These are phyloP conservation scores for Cymbopogon citratus DNA, from an alignment of 176 grass and related monocot species.

Conservation along the genomic window DNA sequence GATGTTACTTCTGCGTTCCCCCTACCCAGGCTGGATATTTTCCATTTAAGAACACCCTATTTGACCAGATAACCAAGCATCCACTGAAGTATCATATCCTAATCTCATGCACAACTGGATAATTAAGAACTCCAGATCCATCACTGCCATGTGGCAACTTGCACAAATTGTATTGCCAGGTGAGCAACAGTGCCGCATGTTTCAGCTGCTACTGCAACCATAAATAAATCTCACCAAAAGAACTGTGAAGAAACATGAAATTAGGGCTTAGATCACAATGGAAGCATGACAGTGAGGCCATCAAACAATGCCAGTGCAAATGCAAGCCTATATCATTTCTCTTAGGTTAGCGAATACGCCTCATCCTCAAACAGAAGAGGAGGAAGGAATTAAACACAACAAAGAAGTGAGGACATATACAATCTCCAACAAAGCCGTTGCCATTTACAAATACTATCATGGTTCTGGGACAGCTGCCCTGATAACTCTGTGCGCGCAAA, in stretches of 20 bases:
- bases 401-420: conserved; percentile 32
- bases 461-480: neutral
- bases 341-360: conserved; percentile 16
- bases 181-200: neutral
- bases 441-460: conserved; percentile 26
- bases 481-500: neutral
- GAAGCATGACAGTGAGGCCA: conserved; percentile 12
- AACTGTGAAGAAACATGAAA: neutral
- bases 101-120: neutral
- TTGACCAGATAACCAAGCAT: neutral
- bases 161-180: neutral
- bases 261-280: neutral
- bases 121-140: neutral
- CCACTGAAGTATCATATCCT: neutral
- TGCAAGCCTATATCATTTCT: conserved; percentile 30
- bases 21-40: conserved; percentile 6
- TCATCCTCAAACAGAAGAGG: conserved; percentile 7
- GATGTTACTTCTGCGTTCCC: neutral
- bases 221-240: neutral
- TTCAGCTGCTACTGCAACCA: neutral
- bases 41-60: neutral
- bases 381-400: conserved; percentile 8
- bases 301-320: conserved; percentile 9
- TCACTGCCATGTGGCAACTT: neutral
- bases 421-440: conserved; percentile 1